Evolutionary conservation across 495 filamentous ascomycete genomes (phyloP), one percentile per base, ranked within the genome.

Genomic region (Tetracladium setigerum): DNA sequence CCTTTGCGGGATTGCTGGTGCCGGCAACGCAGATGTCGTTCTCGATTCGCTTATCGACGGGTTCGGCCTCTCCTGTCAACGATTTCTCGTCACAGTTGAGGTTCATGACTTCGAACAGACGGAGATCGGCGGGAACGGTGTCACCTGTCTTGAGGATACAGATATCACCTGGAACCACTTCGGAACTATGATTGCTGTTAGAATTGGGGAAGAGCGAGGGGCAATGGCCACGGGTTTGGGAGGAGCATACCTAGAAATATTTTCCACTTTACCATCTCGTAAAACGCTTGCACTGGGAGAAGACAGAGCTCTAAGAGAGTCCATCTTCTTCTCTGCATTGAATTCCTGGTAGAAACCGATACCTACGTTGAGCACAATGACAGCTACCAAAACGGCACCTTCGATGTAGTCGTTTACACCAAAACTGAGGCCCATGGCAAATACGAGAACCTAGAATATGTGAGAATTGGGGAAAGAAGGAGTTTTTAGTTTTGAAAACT

Each of bases 351-450:
- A 77, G 68, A 92, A 94, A 13, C 80, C 80, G 51, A 82, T 79
- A n/a, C 79, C 66, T 27, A 90, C 82, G 54, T 95, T 95, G 51
- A 95, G 68, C 6, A 84, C 56, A 43, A 95, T 89, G 61, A 95
- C 87, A 22, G 78, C 84, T 5, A 83, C 79, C 15, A 94, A 76
- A 16, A 94, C 87, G 33, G 83, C 84, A 16, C 85, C 89, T 67
- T 95, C 88, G 45, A 95, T 81, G 55, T 80, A 91, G 53, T 90
- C 86, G 27, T 71, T 62, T 33, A 94, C 84, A 42, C 77, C 85
- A 57, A 88, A 94, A 54, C 83, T 87, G 32, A 95, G 68, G 30
- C 73, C 80, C 86, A 92, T 92, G 50, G 86, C 88, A 41, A 94
- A 73, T 30, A 92, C 75, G 17, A 95, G 72, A 31, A 95, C 84